Evolutionary conservation across 495 filamentous ascomycete species (phyloP).

Genomic region (Penicillium simplicissimum): DNA sequence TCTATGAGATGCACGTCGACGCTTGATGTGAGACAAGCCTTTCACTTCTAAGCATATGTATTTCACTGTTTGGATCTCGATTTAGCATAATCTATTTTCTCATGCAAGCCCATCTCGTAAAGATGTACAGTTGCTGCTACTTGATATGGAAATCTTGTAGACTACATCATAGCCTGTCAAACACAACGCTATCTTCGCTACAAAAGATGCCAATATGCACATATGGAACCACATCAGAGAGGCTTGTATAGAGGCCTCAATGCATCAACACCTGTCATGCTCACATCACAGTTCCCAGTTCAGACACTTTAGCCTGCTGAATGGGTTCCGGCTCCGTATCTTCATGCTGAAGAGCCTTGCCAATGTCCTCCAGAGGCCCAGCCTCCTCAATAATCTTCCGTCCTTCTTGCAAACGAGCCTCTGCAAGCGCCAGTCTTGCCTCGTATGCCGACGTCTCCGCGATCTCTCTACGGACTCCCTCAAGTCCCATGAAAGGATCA

Average conservation of each 20-base stretch:
- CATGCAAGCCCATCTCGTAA: not conserved
- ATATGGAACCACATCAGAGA: not conserved
- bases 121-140: not conserved
- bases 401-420: not conserved
- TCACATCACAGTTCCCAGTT: not conserved
- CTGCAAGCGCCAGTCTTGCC: not conserved
- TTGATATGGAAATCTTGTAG: not conserved
- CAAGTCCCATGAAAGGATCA: conserved; percentile 1
- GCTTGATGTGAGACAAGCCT: conserved; percentile 18
- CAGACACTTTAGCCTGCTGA: not conserved
- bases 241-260: not conserved
- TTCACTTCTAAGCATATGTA: conserved; percentile 1
- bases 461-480: not conserved
- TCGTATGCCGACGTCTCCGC: not conserved
- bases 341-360: not conserved
- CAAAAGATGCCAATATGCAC: not conserved
- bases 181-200: not conserved
- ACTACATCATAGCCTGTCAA: not conserved
- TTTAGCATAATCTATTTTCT: not conserved
- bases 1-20: conserved; percentile 28
- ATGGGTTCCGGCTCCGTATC: not conserved
- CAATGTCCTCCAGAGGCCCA: not conserved
- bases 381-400: not conserved
- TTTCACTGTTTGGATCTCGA: not conserved
- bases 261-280: not conserved